A percentile compares a stretch with the other conserved stretches of the same genome.
Evolutionary conservation across 2,329 filamentous ascomycete species (phyloP).

Genomic region (Thielaviopsis ethacetica): DNA sequence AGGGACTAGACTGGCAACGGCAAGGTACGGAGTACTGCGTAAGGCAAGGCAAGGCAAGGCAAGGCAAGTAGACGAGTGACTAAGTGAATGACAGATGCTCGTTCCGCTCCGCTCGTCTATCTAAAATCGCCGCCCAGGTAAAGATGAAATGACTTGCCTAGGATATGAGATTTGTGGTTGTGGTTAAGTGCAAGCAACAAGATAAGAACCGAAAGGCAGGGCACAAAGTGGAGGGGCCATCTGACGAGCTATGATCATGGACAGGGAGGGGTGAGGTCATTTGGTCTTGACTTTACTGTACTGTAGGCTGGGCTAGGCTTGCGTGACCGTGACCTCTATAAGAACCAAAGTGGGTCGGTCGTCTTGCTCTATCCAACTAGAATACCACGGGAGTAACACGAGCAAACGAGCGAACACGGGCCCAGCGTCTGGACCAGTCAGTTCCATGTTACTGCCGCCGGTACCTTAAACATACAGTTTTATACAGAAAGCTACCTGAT

Average conservation of each 20-base stretch:
- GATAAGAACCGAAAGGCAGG: neutral
- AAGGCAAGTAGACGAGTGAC: neutral
- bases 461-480: neutral
- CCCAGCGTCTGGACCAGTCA: neutral
- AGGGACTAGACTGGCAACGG: too few species aligned
- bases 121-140: neutral
- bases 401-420: neutral
- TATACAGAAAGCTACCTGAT: neutral
- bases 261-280: neutral
- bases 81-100: neutral
- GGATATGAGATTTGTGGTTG: neutral
- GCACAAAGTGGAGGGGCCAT: neutral
- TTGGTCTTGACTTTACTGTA: neutral
- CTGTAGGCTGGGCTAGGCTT: neutral
- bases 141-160: neutral
- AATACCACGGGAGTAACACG: too few species aligned
- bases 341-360: neutral
- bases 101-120: neutral
- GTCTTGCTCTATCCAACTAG: too few species aligned
- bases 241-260: neutral
- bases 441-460: neutral
- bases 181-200: neutral
- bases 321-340: neutral
- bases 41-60: neutral
- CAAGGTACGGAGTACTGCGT: too few species aligned